phyloP scores from a whole-genome alignment of 176 grass and related monocot genomes.

The Oryza coarctata region DNA sequence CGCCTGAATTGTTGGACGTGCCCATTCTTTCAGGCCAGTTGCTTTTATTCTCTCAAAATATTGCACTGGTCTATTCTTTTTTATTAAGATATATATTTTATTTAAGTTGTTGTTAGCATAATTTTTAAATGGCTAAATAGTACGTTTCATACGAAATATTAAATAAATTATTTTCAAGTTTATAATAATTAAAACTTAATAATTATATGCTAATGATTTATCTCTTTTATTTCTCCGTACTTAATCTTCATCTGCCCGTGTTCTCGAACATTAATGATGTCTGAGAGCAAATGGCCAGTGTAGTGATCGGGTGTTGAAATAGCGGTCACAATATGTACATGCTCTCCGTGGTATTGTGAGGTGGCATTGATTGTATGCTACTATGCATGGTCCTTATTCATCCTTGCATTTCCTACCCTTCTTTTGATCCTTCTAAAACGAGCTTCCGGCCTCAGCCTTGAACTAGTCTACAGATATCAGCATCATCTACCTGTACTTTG shows the following conservation, averaged over 20 bases:
- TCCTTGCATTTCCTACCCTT: neutral
- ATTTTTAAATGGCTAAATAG: too few species aligned
- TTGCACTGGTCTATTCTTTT: too few species aligned
- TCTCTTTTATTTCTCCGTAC: too few species aligned
- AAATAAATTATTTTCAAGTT: too few species aligned
- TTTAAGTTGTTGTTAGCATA: too few species aligned
- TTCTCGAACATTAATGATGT: constrained; percentile 9
- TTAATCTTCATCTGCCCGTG: too few species aligned
- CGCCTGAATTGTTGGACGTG: neutral
- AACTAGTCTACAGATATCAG: neutral
- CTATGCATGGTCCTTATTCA: constrained; percentile 2
- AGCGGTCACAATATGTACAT: neutral
- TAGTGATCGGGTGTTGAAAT: constrained; percentile 2
- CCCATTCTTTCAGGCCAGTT: neutral
- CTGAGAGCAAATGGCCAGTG: neutral
- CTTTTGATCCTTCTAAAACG: neutral
- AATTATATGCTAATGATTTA: too few species aligned
- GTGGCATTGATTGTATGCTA: constrained; percentile 32
- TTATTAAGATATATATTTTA: too few species aligned
- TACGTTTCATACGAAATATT: too few species aligned
- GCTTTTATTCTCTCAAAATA: neutral
- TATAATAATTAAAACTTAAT: too few species aligned
- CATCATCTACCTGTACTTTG: neutral
- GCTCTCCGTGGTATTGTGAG: constrained; percentile 11
- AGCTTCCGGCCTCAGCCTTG: neutral